Conservation (phyloP, 164 flowering plant species). For the Annona cherimola region DNA sequence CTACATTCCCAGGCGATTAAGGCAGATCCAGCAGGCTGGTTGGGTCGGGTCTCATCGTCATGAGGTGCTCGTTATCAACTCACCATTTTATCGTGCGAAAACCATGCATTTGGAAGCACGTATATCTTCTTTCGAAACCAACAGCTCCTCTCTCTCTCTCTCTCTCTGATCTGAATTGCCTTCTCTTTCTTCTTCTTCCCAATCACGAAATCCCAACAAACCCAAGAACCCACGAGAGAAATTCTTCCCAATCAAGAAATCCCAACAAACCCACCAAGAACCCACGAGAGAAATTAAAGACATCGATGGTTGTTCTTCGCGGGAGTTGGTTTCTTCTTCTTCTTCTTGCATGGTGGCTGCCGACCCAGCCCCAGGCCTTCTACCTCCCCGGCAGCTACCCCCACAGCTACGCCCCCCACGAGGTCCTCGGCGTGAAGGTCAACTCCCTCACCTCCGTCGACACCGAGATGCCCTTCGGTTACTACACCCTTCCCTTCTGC, state of each 20-base stretch:
- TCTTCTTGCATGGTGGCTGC: neutral
- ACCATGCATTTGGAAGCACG: neutral
- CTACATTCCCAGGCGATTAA: no score
- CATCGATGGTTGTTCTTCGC: neutral
- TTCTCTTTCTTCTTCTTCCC: neutral
- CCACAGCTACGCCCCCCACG: neutral
- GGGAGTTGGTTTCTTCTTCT: neutral
- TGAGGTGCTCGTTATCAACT: neutral
- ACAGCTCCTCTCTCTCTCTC: neutral
- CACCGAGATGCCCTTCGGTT: constrained; percentile 12
- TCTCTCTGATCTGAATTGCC: neutral
- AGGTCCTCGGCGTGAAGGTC: constrained; percentile 1
- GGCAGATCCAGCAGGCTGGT: no score
- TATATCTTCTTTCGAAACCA: neutral
- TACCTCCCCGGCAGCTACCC: constrained; percentile 10
- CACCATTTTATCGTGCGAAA: neutral
- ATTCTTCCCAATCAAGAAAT: neutral
- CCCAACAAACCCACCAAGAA: neutral
- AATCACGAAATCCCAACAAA: neutral
- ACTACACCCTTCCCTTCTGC: constrained; percentile 11
- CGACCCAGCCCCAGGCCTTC: neutral
- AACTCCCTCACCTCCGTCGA: constrained; percentile 11
- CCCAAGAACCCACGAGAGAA: no score
- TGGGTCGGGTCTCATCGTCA: no score
- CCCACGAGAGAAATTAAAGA: no score